Base-by-base conservation (phyloP, 768 basidiomycete genomes). In the Podaxis pistillaris region DNA sequence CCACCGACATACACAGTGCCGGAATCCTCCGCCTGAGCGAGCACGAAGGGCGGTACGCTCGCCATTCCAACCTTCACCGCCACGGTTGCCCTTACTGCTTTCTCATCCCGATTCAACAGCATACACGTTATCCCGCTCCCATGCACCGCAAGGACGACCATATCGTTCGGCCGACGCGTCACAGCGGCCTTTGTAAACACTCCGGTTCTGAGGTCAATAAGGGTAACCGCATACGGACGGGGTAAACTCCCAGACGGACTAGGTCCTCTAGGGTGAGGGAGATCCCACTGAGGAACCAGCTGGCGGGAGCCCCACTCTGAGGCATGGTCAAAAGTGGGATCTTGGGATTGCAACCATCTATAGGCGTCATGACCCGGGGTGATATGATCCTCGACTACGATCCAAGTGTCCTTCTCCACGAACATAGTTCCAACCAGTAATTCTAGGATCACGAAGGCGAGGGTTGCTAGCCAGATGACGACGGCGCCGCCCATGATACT, bases 101-200 rank as follows among this genome's bases (percentile, higher is more conserved):
- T 63, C 9, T 57, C 55, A 4, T 67, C 51, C 36, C 67, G 64
- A 44, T 65, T 24, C 7, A 70, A 41, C 8, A 70, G 55, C 65
- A 70, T 69, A 46, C 68, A 69, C 1, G 69, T 68, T 13, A 69
- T 62, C 1, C 69, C 68, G 40, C 63, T 60, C 19, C 67, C 68
- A 47, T 68, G 68, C 11, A 68, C 51, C 9, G 67, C 68, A n/a
- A 68, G 51, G 5, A 58, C 5, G 12, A 68, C 58, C 54, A 68
- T 50, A n/a, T 51, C 54, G 26, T 66, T 67, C 5, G 63, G 61
- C 17, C 30, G 17, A 9, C 54, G 58, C 22, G 50, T 51, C 8
- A 63, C 67, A 8, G 38, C 55, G 12, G 56, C 58, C 9, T 55
- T 57, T 13, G 53, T 62, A 7, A 53, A 24, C 4, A 65, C 64